These are phyloP conservation scores for Amanita rimosa DNA, from an alignment of 768 basidiomycete genomes.

Conservation along the genomic window DNA sequence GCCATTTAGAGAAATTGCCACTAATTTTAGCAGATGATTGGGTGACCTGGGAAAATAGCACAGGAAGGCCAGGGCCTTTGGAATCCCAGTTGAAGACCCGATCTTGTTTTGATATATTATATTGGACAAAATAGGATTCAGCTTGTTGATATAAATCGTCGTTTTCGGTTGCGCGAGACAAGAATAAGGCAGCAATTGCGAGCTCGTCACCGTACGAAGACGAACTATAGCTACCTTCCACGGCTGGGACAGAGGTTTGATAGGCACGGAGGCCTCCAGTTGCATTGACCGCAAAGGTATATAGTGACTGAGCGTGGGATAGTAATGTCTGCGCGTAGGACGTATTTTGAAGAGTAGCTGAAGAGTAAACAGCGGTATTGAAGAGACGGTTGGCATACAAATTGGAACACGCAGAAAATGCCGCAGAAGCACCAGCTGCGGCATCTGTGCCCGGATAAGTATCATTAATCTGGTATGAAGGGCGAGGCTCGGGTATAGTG, in stretches of 20 bases:
- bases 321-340: constrained; percentile 64
- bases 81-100: constrained; percentile 85
- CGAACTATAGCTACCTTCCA: constrained; percentile 56
- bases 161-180: constrained; percentile 62
- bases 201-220: constrained; percentile 67
- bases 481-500: constrained; percentile 61
- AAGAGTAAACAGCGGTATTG: constrained; percentile 35
- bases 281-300: constrained; percentile 63
- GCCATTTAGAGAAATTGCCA: constrained; percentile 59
- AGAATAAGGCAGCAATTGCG: constrained; percentile 62
- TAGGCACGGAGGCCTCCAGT: constrained; percentile 50
- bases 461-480: constrained; percentile 69
- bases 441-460: constrained; percentile 85
- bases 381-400: constrained; percentile 61
- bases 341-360: constrained; percentile 59
- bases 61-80: constrained; percentile 63
- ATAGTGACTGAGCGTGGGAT: constrained; percentile 65
- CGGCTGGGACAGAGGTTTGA: constrained; percentile 58
- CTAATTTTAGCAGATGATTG: constrained; percentile 40
- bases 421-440: constrained; percentile 74
- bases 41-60: constrained; percentile 68
- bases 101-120: constrained; percentile 37
- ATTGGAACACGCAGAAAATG: constrained; percentile 78
- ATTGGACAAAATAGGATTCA: constrained; percentile 45
- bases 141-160: constrained; percentile 52